A percentile compares a stretch with the other conserved stretches of the same genome.
Evolutionary conservation across 2,329 filamentous ascomycete genomes (phyloP).

Genomic region (Parasarocladium wereldwijsianum): DNA sequence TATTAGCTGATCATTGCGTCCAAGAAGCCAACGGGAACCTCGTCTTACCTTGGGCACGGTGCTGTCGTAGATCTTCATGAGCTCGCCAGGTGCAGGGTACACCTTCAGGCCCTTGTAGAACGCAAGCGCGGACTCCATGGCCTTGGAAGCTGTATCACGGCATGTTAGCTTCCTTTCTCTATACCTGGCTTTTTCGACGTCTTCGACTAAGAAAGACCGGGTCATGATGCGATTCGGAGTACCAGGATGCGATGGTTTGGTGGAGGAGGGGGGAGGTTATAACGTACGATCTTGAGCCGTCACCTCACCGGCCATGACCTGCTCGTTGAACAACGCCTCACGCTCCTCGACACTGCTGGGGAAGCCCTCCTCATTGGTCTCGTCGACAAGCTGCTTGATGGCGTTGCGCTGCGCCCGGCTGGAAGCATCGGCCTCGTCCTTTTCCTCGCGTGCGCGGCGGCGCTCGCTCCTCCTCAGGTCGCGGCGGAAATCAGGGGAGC

Average conservation of each 20-base stretch:
- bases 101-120: conserved; percentile 99
- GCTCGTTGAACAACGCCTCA: conserved; percentile 92
- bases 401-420: conserved; percentile 53
- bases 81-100: conserved; percentile 81
- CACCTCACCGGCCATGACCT: conserved; percentile 77
- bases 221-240: too few species aligned
- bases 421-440: conserved; percentile 55
- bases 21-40: background rate
- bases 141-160: conserved; percentile 39
- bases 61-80: conserved; percentile 97
- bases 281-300: conserved; percentile 67
- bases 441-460: conserved; percentile 53
- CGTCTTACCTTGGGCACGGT: conserved; percentile 74
- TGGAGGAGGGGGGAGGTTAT: background rate
- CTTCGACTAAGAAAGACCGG: background rate
- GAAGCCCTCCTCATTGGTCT: conserved; percentile 83
- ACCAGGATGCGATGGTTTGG: background rate
- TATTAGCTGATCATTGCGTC: conserved; percentile 1
- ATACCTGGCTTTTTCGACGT: background rate
- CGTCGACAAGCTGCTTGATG: conserved; percentile 62
- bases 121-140: conserved; percentile 74
- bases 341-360: conserved; percentile 81
- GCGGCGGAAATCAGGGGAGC: conserved; percentile 50
- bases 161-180: conserved; percentile 4
- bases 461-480: conserved; percentile 62